Base-by-base conservation (phyloP, 140 eudicot genomes). In the Erigeron philadelphicus region DNA sequence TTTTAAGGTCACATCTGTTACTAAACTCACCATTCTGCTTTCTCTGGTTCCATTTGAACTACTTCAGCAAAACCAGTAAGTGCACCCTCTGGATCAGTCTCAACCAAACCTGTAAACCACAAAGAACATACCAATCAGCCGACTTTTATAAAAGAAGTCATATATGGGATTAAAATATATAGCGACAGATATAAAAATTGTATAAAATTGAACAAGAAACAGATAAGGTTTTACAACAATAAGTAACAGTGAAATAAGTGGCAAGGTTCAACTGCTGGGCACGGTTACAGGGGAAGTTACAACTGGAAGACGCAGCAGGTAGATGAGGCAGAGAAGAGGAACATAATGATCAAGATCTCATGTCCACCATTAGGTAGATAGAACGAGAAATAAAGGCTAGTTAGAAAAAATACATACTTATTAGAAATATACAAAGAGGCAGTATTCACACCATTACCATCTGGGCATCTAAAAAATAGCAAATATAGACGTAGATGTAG, bases 61-160 rank as follows among this genome's bases (percentile, higher is more conserved):
- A 90, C 97, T 81, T 90, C 94, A 25, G 90, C 86, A 74, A 90
- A 90, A 68, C 97, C 97, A 18, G 80, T 83, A 75, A 90, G 94
- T 66, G 97, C 97, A 40, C 81, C 95, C 72, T 90, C 87, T 31
- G 97, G 95, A 55, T 90, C 97, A 58, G 90, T 87, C 79, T 90
- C 97, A 72, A 87, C 94, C 86, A 87, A 67, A 56, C 97, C 97
- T 90, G 71, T 67, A 52, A 69, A 45, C 67, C 13, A 76, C 68
- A 70, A 42, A 70, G 13, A 45, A 6, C 63, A 47, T 73, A 57
- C 68, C 70, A 44, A 63, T 63, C 57, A 68, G 61, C 67, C 35
- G 17, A 31, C 64, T 12, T 23, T 43, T 25, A 76, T 13, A 9
- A 61, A 17, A 16, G 61, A 63, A 70, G 57, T 53, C 47, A 25